These are phyloP conservation scores for Backusella tuberculispora DNA, from an alignment of 192 early-diverging fungal species.

Conservation along the genomic window DNA sequence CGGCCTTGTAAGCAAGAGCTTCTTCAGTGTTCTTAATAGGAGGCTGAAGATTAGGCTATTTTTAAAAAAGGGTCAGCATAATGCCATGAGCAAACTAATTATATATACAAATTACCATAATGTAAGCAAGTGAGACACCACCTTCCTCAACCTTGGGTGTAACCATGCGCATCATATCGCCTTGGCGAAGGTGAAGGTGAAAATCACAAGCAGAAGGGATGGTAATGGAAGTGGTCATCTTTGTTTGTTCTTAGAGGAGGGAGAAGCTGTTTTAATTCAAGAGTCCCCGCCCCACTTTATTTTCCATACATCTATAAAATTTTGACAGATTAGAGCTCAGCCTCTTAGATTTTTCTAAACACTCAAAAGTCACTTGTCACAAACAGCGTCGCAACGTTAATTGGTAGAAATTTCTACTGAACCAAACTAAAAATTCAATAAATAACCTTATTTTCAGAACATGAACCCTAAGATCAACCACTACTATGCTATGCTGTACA, in stretches of 20 bases:
- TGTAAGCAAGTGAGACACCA: constrained; percentile 85
- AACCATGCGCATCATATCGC: constrained; percentile 86
- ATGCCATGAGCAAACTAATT: background rate
- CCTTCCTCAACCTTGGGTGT: constrained; percentile 80
- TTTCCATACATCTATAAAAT: background rate
- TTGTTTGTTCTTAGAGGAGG: constrained; percentile 4
- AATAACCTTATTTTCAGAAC: too few relatives aligned
- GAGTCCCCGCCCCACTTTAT: background rate
- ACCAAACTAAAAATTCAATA: too few relatives aligned
- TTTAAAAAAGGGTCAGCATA: background rate
- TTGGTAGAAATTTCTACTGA: too few relatives aligned
- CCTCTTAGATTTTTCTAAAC: background rate
- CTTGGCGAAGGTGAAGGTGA: constrained; percentile 94
- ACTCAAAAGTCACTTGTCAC: too few relatives aligned
- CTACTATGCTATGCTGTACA: too few relatives aligned
- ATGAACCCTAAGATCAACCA: too few relatives aligned
- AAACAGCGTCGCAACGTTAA: too few relatives aligned
- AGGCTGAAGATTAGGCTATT: constrained; percentile 91
- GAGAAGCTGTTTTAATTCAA: background rate
- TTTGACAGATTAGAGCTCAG: constrained; percentile 15
- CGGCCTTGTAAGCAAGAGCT: constrained; percentile 82
- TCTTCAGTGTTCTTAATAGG: constrained; percentile 86
- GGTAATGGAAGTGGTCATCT: constrained; percentile 47
- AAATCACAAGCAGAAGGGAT: constrained; percentile 86
- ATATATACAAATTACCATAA: constrained; percentile 72